Evolutionary conservation across 2,329 filamentous ascomycete genomes (phyloP).

Genomic region (Chaetomiaceae sp.): DNA sequence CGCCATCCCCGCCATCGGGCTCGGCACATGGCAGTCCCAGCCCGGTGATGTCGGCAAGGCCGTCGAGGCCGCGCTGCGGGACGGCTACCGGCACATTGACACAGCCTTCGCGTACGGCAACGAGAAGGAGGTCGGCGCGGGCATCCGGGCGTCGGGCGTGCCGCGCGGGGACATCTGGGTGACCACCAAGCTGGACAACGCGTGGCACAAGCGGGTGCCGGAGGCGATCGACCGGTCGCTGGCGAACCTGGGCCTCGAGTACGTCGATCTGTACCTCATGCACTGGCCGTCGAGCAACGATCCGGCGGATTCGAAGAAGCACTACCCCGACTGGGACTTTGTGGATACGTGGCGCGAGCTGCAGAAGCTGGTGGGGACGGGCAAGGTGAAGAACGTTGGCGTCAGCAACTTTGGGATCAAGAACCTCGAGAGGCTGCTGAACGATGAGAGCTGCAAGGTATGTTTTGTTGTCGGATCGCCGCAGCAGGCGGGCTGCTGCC

Average conservation of each 20-base stretch:
- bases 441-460: conserved; percentile 58
- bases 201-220: conserved; percentile 65
- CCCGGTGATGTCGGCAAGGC: conserved; percentile 65
- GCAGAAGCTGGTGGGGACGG: conserved; percentile 62
- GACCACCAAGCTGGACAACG: conserved; percentile 80
- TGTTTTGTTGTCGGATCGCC: conserved; percentile 5
- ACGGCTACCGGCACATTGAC: conserved; percentile 72
- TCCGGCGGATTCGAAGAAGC: conserved; percentile 59
- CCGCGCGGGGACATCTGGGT: conserved; percentile 64
- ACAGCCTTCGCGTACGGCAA: conserved; percentile 76
- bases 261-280: conserved; percentile 67
- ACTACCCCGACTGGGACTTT: conserved; percentile 74
- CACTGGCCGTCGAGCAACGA: conserved; percentile 66
- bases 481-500: too few species aligned
- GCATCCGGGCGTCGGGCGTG: conserved; percentile 59
- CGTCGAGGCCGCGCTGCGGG: conserved; percentile 62
- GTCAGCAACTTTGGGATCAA: conserved; percentile 81
- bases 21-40: conserved; percentile 75
- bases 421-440: conserved; percentile 73
- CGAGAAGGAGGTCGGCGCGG: conserved; percentile 62
- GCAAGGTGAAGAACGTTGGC: conserved; percentile 75
- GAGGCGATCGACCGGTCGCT: conserved; percentile 58
- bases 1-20: conserved; percentile 71
- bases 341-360: conserved; percentile 72
- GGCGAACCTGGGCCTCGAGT: conserved; percentile 56